A percentile compares a stretch with the other conserved stretches of the same genome.
These are phyloP conservation scores for Syncephalastrum monosporum DNA, from an alignment of 371 early-diverging fungal genomes.

Conservation along the genomic window DNA sequence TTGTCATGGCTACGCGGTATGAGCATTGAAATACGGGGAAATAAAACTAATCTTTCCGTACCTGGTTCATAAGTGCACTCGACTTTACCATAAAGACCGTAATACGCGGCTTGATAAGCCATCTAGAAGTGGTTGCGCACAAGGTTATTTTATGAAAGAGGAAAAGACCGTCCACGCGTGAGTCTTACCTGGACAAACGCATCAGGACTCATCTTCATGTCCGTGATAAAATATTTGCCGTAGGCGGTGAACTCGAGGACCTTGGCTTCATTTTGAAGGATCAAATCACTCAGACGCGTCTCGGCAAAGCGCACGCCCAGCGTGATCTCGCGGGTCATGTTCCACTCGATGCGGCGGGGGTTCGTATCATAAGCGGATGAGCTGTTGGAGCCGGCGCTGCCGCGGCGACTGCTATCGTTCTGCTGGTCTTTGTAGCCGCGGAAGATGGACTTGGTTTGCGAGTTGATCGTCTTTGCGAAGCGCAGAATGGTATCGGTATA, in stretches of 20 bases:
- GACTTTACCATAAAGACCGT: slow-evolving; percentile 74
- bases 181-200: slow-evolving; percentile 67
- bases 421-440: slow-evolving; percentile 27
- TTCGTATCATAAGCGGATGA: slow-evolving; percentile 36
- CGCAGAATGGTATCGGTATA: slow-evolving; percentile 59
- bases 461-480: slow-evolving; percentile 57
- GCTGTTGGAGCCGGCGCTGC: slow-evolving; percentile 23
- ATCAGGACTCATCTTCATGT: slow-evolving; percentile 72
- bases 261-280: slow-evolving; percentile 62
- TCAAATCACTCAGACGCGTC: slow-evolving; percentile 52
- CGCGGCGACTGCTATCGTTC: slow-evolving; percentile 17
- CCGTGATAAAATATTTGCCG: slow-evolving; percentile 74
- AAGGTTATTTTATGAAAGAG: too few species aligned
- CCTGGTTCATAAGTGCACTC: slow-evolving; percentile 82
- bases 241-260: slow-evolving; percentile 64
- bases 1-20: slow-evolving; percentile 64
- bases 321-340: slow-evolving; percentile 40
- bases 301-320: slow-evolving; percentile 57
- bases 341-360: slow-evolving; percentile 58
- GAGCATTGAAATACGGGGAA: not conserved
- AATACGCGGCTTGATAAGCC: slow-evolving; percentile 93
- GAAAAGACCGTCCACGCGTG: too few species aligned
- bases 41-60: not conserved
- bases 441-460: slow-evolving; percentile 54
- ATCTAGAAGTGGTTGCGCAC: slow-evolving; percentile 45